phyloP scores from a whole-genome alignment of 345 rosid genomes.

The Lumnitzera littorea region DNA sequence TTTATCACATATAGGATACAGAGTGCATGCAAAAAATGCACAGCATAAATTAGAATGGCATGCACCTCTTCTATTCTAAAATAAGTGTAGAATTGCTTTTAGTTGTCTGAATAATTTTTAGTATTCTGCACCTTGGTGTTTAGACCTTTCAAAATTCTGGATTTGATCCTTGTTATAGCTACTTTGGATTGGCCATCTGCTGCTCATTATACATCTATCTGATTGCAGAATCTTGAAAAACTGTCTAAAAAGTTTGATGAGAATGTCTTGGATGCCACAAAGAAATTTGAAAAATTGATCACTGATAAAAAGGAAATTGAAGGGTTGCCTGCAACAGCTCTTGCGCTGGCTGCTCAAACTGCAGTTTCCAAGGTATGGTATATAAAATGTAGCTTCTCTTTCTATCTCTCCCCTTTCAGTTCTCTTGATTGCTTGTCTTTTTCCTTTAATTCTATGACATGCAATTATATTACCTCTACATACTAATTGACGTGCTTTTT shows the following conservation, averaged over 20 bases:
- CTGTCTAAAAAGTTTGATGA: conserved; percentile 73
- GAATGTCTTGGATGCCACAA: conserved; percentile 90
- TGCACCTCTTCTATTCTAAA: too few relatives aligned
- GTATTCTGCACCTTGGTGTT: too few relatives aligned
- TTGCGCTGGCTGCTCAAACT: conserved; percentile 83
- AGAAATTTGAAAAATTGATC: conserved; percentile 75
- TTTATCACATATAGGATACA: too few relatives aligned
- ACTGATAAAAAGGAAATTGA: conserved; percentile 78
- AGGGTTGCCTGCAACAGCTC: conserved; percentile 86
- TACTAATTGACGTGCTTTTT: not conserved
- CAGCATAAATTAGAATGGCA: too few relatives aligned
- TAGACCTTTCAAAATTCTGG: not conserved
- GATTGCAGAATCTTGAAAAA: conserved; percentile 66
- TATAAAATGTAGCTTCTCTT: not conserved
- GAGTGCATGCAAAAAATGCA: too few relatives aligned
- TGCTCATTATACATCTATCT: conserved; percentile 3
- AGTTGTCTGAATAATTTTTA: too few relatives aligned
- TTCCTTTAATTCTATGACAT: not conserved
- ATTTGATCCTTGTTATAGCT: not conserved
- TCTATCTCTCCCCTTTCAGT: not conserved
- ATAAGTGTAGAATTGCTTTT: too few relatives aligned
- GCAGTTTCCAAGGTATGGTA: conserved; percentile 72
- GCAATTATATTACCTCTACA: not conserved
- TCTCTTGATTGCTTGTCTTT: not conserved
- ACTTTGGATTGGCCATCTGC: not conserved